Evolutionary conservation across 345 rosid species (phyloP).

Genomic region (Firmiana major): DNA sequence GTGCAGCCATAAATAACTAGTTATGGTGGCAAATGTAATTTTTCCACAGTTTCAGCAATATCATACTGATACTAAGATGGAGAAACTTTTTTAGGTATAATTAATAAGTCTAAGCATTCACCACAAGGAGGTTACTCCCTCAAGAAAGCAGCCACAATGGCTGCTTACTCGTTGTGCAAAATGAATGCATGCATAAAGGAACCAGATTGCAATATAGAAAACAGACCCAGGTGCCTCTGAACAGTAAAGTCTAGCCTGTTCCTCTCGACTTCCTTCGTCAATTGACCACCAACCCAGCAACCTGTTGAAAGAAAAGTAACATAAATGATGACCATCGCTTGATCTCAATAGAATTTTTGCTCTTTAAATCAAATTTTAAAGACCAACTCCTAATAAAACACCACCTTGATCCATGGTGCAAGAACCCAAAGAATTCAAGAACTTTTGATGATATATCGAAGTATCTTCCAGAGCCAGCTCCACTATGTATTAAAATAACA

Average conservation of each 20-base stretch:
- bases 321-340: not conserved
- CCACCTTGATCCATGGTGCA: conserved; percentile 83
- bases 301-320: conserved; percentile 35
- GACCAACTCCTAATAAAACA: conserved; percentile 1
- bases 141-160: not conserved
- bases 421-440: conserved; percentile 62
- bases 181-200: not conserved
- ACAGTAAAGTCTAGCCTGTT: conserved; percentile 75
- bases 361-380: conserved; percentile 9
- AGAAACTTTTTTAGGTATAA: not conserved
- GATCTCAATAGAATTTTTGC: not conserved
- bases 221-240: conserved; percentile 61
- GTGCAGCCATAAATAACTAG: not conserved
- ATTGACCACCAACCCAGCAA: conserved; percentile 96
- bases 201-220: conserved; percentile 7
- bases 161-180: not conserved
- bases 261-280: conserved; percentile 90
- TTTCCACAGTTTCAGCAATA: not conserved
- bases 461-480: conserved; percentile 46
- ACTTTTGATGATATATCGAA: conserved; percentile 43
- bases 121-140: not conserved
- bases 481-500: conserved; percentile 36
- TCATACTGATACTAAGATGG: not conserved
- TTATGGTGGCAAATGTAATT: not conserved
- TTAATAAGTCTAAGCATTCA: not conserved